Percentiles rank a stretch among this genome's conserved stretches.
These are phyloP conservation scores for Fusarium sacchari DNA, from an alignment of 2,329 filamentous ascomycete genomes.

Conservation along the genomic window DNA sequence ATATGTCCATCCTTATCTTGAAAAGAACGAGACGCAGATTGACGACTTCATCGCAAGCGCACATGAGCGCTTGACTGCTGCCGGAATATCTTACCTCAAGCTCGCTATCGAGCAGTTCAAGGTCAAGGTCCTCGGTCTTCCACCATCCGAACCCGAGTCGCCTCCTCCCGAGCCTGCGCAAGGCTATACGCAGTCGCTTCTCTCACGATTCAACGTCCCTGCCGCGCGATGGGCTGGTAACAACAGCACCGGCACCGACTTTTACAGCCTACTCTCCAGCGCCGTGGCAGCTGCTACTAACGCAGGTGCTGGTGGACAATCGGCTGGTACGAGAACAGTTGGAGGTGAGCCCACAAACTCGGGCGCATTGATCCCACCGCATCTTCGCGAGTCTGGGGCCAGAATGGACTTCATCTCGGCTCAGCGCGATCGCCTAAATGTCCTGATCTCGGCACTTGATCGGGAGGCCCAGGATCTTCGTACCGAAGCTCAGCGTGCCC, in stretches of 20 bases:
- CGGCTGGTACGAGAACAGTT: constrained; percentile 45
- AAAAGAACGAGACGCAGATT: constrained; percentile 86
- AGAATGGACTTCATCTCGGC: constrained; percentile 81
- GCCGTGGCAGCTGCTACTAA: constrained; percentile 73
- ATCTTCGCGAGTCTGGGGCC: constrained; percentile 69
- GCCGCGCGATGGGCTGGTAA: constrained; percentile 67
- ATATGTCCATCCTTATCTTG: constrained; percentile 87
- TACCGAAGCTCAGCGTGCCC: constrained; percentile 46
- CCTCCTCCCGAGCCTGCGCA: constrained; percentile 56
- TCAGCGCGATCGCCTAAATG: constrained; percentile 80
- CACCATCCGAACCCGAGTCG: constrained; percentile 59
- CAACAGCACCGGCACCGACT: constrained; percentile 66
- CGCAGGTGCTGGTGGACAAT: constrained; percentile 51
- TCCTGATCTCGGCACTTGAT: constrained; percentile 81
- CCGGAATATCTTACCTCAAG: constrained; percentile 81
- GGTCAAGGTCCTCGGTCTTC: constrained; percentile 81
- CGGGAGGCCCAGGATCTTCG: constrained; percentile 75
- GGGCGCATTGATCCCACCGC: constrained; percentile 75
- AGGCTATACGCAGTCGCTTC: constrained; percentile 81
- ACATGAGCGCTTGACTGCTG: constrained; percentile 80
- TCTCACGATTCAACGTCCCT: constrained; percentile 88
- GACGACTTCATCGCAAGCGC: constrained; percentile 86
- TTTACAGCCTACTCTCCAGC: constrained; percentile 80
- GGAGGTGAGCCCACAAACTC: constrained; percentile 49
- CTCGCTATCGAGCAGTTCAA: constrained; percentile 76